Evolutionary conservation across 768 basidiomycete species (phyloP), one percentile per base, ranked within the genome.

Genomic region (Paxillus involutus): DNA sequence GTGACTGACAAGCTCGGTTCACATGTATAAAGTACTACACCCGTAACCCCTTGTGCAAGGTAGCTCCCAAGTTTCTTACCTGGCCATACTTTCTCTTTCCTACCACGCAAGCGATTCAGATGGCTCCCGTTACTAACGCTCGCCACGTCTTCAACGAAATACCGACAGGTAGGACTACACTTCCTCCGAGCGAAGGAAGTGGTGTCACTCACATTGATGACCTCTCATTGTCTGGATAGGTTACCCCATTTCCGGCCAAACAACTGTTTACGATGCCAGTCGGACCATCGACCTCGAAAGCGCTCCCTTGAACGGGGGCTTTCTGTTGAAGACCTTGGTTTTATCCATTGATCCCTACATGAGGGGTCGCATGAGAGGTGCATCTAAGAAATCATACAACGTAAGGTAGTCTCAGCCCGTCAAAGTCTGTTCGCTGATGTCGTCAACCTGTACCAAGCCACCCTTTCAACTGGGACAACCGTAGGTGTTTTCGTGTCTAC

Each of bases 251-350:
- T 68, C 73, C 0, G 78, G 78, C 16, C 71, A 78, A 59, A 80
- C 78, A 6, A 74, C 75, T 3, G 59, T 76, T 0, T 74, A 79
- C 54, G 80, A 83, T 52, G 66, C 53, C 4, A 74, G 68, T 0
- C 61, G 75, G 50, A 75, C 69, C 1, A 83, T 85, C 59, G 83
- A 85, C 57, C 59, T 77, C 17, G 78, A 81, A 16, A 75, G 60
- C 29, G 74, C 73, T 0, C 63, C 74, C 2, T 63, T 82, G 40
- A 64, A 80, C 17, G 77, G 78, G 0, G 78, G 79, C 0, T 60
- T 81, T 51, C 61, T 85, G 9, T 44, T 82, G 59, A 85, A 84
- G 64, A 75, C 74, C 0, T 72, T 85, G 16, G 73, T 71, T 7
- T 58, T 82, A 16, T 75, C 75, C 14, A 62, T 81, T 39, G 81